Conservation (phyloP, 768 basidiomycete genomes). For the Pleurotus giganteus region DNA sequence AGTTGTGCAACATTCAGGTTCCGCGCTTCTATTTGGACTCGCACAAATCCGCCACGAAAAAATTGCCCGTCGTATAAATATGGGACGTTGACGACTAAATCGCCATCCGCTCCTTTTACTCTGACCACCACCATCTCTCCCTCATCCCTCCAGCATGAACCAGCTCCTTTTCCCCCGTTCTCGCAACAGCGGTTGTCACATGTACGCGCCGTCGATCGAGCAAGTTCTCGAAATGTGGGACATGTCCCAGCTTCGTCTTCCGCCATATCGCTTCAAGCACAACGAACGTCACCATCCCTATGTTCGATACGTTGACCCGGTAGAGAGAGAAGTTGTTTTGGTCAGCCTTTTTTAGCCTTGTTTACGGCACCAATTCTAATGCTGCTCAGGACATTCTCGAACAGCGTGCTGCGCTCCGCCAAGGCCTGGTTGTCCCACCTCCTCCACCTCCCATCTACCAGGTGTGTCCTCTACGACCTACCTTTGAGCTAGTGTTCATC, state of each 20-base stretch:
- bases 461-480: neutral
- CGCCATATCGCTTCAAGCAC: neutral
- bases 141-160: no score
- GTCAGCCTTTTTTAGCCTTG: neutral
- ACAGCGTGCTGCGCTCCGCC: no score
- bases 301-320: neutral
- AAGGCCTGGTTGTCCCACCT: neutral
- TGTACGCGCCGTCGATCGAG: neutral
- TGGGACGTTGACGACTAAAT: no score
- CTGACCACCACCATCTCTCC: no score
- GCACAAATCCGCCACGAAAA: no score
- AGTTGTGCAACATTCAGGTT: no score
- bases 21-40: no score
- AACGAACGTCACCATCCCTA: constrained; percentile 1
- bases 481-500: neutral
- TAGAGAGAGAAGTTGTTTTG: neutral
- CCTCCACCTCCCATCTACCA: neutral
- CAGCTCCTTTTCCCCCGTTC: no score
- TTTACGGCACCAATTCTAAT: neutral
- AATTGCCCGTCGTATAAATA: no score
- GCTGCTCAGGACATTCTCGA: neutral
- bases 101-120: no score
- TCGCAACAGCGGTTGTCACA: constrained; percentile 1
- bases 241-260: neutral
- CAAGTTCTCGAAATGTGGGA: neutral